Evolutionary conservation across 2,329 filamentous ascomycete species (phyloP).

Genomic region (Arachnomyces sp.): DNA sequence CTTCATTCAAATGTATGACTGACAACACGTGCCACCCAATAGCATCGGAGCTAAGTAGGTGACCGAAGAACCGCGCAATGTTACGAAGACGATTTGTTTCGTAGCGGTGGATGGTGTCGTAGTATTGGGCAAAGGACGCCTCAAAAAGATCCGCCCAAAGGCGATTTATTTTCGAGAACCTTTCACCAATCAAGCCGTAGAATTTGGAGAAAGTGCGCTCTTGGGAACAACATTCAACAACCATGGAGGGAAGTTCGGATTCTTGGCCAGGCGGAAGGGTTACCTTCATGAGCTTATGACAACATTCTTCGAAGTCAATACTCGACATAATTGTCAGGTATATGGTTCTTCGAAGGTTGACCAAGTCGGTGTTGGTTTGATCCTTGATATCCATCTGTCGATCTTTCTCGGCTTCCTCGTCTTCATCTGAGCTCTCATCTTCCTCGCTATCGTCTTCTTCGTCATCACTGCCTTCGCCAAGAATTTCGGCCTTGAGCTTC

Average conservation of each 20-base stretch:
- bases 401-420: constrained; percentile 67
- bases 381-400: constrained; percentile 93
- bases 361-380: constrained; percentile 89
- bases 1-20: constrained; percentile 82
- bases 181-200: constrained; percentile 86
- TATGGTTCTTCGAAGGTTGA: constrained; percentile 86
- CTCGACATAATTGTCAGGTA: constrained; percentile 97
- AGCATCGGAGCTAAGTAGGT: constrained; percentile 77
- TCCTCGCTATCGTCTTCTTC: constrained; percentile 56
- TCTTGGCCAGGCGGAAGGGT: constrained; percentile 81
- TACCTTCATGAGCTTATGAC: constrained; percentile 94
- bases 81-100: constrained; percentile 94
- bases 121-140: constrained; percentile 82
- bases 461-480: constrained; percentile 84
- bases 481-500: constrained; percentile 82
- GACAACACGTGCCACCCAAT: constrained; percentile 88
- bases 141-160: constrained; percentile 93
- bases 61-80: constrained; percentile 89
- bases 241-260: constrained; percentile 86
- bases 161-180: constrained; percentile 91
- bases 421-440: constrained; percentile 56
- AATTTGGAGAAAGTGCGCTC: constrained; percentile 97
- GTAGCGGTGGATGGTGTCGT: constrained; percentile 93
- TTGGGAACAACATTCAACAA: constrained; percentile 93
- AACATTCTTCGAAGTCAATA: constrained; percentile 91